phyloP scores from a whole-genome alignment of 78 protist species.

The Dictyostelium intermedium region DNA sequence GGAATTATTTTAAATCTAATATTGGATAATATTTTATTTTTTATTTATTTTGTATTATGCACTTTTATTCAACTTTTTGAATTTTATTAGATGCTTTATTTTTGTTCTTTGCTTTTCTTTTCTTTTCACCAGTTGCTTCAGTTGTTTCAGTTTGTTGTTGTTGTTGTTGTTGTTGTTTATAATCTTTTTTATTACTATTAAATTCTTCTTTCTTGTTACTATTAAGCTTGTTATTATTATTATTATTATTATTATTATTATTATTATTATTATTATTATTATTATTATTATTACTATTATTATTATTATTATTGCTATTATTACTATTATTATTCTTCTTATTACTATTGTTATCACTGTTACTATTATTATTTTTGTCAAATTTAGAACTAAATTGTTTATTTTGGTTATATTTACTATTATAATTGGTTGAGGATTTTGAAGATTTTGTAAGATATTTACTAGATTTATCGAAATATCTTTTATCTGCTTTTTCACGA shows the following conservation, averaged over 20 bases:
- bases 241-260: too few relatives aligned
- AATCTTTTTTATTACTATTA: neutral
- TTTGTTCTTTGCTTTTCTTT: constrained; percentile 54
- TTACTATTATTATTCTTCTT: neutral
- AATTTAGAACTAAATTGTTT: neutral
- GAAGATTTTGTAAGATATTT: constrained; percentile 42
- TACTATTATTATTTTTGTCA: neutral
- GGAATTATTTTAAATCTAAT: too few relatives aligned
- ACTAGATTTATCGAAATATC: neutral
- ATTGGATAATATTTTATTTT: too few relatives aligned
- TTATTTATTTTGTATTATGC: neutral
- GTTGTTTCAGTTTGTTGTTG: neutral
- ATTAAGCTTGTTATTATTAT: neutral
- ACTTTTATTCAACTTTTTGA: constrained; percentile 10
- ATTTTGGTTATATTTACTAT: neutral
- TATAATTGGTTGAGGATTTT: neutral
- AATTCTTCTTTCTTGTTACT: constrained; percentile 5
- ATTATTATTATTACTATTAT: neutral
- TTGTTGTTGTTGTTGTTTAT: neutral
- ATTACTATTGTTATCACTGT: neutral
- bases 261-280: constrained; percentile 1
- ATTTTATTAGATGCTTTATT: constrained; percentile 9
- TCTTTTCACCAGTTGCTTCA: constrained; percentile 7
- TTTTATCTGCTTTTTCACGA: constrained; percentile 23
- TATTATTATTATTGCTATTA: neutral